These are phyloP conservation scores for Ilyonectria sp. DNA, from an alignment of 2,329 filamentous ascomycete species.

Conservation along the genomic window DNA sequence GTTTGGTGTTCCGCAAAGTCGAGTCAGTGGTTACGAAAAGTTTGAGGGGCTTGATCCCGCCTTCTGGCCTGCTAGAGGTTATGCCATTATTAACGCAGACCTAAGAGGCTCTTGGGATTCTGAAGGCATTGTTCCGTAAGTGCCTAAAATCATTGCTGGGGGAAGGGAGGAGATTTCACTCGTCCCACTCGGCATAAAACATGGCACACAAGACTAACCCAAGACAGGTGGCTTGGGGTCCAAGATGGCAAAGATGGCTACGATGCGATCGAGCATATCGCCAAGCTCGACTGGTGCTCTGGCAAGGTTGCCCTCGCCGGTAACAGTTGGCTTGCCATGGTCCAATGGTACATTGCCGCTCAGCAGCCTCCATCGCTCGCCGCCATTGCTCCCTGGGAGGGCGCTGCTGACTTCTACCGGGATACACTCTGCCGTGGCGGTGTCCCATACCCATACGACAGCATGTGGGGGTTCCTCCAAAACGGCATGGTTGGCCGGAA, in stretches of 20 bases:
- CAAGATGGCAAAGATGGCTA: constrained; percentile 18
- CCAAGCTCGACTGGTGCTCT: constrained; percentile 16
- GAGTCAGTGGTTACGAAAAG: constrained; percentile 16
- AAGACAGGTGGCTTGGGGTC: constrained; percentile 1
- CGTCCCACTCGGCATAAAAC: no score
- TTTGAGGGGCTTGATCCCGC: constrained; percentile 28
- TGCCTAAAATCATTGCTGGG: background rate
- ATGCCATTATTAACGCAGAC: constrained; percentile 27
- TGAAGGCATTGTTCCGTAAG: constrained; percentile 13
- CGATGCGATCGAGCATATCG: constrained; percentile 18
- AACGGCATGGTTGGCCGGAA: constrained; percentile 3
- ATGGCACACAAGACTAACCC: no score
- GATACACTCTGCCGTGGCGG: constrained; percentile 12
- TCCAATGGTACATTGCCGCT: constrained; percentile 16
- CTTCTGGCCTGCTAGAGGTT: constrained; percentile 25
- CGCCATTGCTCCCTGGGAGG: constrained; percentile 13
- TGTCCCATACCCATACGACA: constrained; percentile 13
- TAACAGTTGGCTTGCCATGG: constrained; percentile 19
- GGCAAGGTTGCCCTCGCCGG: constrained; percentile 8
- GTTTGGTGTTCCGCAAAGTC: constrained; percentile 4
- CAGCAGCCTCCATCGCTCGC: constrained; percentile 12
- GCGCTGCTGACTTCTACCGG: no score
- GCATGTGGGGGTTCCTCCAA: constrained; percentile 7
- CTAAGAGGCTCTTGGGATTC: constrained; percentile 14
- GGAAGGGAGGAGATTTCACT: no score